Base-by-base conservation (phyloP, 331 rosid species). In the Malus hybrid region DNA sequence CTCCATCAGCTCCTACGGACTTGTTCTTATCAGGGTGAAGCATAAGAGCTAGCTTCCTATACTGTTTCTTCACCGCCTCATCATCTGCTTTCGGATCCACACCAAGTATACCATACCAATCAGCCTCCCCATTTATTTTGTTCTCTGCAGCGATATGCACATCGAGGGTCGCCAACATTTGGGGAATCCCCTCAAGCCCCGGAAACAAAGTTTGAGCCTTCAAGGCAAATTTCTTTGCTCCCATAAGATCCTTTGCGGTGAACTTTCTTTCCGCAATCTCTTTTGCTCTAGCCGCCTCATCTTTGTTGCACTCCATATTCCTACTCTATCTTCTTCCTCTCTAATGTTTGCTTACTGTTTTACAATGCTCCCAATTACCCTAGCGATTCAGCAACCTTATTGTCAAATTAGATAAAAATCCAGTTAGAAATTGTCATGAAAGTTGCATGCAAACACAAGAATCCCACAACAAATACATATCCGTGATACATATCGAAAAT, bases 1-100 rank as follows among this genome's bases (percentile, higher is more conserved):
- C 87, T 57, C 87, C 87, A 54, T 68, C 84, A 33, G 84, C 87
- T 42, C 84, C 87, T 18, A 76, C 13, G 42, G 80, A 80, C 77
- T 80, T 83, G 77, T 83, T 83, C 80, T 80, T 80, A 73, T 83
- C 87, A 3, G 87, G 87, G 57, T 83, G 87, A 76, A 83, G 87
- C 77, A 48, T 73, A 4, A 83, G 82, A 27, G 82, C 84, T 31
- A 83, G 73, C 68, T 69, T 83, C 76, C 81, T 76, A 39, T 76
- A 83, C 13, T 83, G 84, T 46, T 69, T 83, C 70, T 73, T 76
- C 71, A 83, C 84, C 0, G 77, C 52, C 61, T 83, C 84, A 10
- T 83, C 87, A 34, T 83, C 87, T 2, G 87, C 76, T 46, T 65
- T 44, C 1, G 80, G 84, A 59, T 83, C 87, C 70, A 69, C 74